Evolutionary conservation across 257 asterid genomes (phyloP).

Genomic region (Gardenia jasminoides): DNA sequence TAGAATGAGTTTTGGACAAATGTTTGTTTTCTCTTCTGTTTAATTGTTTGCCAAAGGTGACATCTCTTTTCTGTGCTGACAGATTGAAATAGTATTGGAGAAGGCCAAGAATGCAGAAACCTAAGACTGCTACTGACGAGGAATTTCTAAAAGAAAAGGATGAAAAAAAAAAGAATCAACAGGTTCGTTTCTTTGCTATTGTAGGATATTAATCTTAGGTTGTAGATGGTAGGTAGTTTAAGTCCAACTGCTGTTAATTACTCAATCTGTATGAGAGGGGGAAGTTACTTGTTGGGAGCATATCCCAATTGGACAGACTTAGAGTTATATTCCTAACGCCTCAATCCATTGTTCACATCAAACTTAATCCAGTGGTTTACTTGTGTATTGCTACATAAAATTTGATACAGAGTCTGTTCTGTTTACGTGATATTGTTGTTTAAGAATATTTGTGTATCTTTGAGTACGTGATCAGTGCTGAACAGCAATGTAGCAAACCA

Average conservation of each 20-base stretch:
- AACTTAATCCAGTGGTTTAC: not conserved
- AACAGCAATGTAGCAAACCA: not conserved
- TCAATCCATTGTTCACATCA: not conserved
- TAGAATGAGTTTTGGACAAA: not conserved
- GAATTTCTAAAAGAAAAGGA: not conserved
- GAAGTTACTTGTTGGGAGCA: not conserved
- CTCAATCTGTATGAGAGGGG: not conserved
- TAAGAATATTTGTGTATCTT: no score
- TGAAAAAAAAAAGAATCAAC: not conserved
- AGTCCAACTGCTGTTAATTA: not conserved
- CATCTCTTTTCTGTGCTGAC: not conserved
- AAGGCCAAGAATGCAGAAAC: not conserved
- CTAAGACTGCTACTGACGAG: not conserved
- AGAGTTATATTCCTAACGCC: not conserved
- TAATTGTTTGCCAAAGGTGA: not conserved
- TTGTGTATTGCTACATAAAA: not conserved
- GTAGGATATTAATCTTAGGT: not conserved
- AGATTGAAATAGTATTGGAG: slow-evolving; percentile 20
- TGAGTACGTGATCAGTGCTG: not conserved
- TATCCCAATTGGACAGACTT: not conserved
- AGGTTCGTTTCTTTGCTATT: not conserved
- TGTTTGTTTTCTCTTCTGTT: not conserved
- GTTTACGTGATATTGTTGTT: not conserved
- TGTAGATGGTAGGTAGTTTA: slow-evolving; percentile 3
- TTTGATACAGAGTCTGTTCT: not conserved